phyloP scores from a whole-genome alignment of 1,284 basidiomycete species.

The Ceratorhiza oryzae-sativae region DNA sequence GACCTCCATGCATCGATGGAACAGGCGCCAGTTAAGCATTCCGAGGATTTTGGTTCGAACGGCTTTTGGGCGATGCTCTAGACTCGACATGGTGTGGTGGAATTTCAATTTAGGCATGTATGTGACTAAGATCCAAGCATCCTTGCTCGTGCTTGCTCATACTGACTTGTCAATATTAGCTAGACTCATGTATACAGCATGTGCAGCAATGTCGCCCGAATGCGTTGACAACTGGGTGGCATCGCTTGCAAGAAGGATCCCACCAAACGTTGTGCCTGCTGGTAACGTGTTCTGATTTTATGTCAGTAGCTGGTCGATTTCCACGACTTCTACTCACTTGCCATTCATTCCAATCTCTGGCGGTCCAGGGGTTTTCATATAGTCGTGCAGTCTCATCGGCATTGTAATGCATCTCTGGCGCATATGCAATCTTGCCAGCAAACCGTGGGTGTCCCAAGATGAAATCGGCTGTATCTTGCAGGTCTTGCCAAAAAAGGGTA shows the following conservation, averaged over 20 bases:
- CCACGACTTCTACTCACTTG: no score
- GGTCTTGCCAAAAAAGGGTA: no score
- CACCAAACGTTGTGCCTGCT: slow-evolving; percentile 18
- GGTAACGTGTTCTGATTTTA: slow-evolving; percentile 26
- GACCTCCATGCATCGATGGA: slow-evolving; percentile 32
- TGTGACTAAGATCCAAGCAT: slow-evolving; percentile 29
- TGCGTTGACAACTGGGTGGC: slow-evolving; percentile 14
- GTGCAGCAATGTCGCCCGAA: slow-evolving; percentile 26
- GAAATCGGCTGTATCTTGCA: no score
- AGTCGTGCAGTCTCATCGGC: no score
- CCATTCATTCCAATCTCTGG: no score
- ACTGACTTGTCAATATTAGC: slow-evolving; percentile 25
- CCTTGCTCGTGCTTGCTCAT: slow-evolving; percentile 26
- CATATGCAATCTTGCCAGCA: no score
- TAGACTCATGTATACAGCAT: slow-evolving; percentile 30
- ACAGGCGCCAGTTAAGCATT: background rate
- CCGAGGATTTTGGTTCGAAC: slow-evolving; percentile 12
- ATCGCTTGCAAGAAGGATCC: slow-evolving; percentile 15
- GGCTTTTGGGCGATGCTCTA: slow-evolving; percentile 8
- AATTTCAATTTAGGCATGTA: slow-evolving; percentile 36
- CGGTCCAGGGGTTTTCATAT: no score
- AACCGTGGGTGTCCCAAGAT: no score
- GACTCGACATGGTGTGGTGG: background rate
- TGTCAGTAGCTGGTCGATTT: no score
- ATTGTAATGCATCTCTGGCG: no score